phyloP scores from a whole-genome alignment of 371 early-diverging fungal genomes.

The Rhizomucor pusillus region DNA sequence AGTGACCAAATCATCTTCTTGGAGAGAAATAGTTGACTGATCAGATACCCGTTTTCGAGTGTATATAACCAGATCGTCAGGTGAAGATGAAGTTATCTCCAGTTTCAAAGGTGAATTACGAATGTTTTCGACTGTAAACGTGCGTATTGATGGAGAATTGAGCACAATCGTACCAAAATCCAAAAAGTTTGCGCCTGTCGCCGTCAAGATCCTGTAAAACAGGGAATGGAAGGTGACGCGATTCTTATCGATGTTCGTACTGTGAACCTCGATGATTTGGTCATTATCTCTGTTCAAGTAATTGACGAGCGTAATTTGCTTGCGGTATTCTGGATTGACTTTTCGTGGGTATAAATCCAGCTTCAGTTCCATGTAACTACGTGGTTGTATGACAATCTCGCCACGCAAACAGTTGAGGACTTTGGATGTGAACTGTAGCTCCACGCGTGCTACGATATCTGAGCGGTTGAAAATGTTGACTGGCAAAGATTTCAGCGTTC shows the following conservation, averaged over 20 bases:
- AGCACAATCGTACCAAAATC: conserved; percentile 89
- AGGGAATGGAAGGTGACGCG: conserved; percentile 95
- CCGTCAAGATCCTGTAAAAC: conserved; percentile 92
- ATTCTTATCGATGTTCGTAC: conserved; percentile 94
- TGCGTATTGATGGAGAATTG: conserved; percentile 79
- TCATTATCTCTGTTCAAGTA: conserved; percentile 86
- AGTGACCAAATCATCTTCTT: background rate
- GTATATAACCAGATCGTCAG: conserved; percentile 68
- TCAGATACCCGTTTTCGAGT: conserved; percentile 27
- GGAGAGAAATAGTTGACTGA: background rate
- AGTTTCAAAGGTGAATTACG: conserved; percentile 53
- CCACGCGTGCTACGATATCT: conserved; percentile 83
- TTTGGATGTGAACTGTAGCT: conserved; percentile 87
- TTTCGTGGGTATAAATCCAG: conserved; percentile 97
- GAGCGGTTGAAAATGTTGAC: conserved; percentile 84
- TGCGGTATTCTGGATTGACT: conserved; percentile 95
- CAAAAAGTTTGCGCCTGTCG: conserved; percentile 87
- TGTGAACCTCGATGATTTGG: conserved; percentile 87
- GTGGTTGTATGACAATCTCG: conserved; percentile 82
- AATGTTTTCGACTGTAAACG: conserved; percentile 87
- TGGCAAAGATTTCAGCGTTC: conserved; percentile 84
- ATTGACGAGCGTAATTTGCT: conserved; percentile 93
- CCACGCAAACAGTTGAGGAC: conserved; percentile 84
- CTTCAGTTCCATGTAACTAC: conserved; percentile 79
- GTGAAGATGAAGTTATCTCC: conserved; percentile 65